These are phyloP conservation scores for Hirsutella thompsonii DNA, from an alignment of 2,329 filamentous ascomycete genomes.

Conservation along the genomic window DNA sequence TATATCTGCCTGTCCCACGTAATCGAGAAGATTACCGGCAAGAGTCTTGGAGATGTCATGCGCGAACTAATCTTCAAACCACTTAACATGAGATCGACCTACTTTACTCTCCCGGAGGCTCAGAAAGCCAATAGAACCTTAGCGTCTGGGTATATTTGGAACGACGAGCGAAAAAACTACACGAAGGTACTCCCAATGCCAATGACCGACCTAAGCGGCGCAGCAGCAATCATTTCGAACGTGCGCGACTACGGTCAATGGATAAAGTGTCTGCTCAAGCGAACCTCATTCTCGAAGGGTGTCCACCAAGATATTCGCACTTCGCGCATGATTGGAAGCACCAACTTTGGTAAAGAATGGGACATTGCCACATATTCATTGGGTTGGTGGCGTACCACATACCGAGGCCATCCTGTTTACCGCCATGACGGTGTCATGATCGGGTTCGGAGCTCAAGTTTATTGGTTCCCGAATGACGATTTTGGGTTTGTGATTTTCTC, in stretches of 20 bases:
- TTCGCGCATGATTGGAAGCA: conserved; percentile 14
- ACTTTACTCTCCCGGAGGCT: conserved; percentile 15
- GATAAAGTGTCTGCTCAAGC: conserved; percentile 31
- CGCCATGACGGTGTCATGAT: conserved; percentile 16
- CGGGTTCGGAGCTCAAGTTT: conserved; percentile 14
- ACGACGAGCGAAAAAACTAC: conserved; percentile 12
- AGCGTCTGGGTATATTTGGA: conserved; percentile 29
- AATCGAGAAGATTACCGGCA: conserved; percentile 25
- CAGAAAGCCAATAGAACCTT: conserved; percentile 14
- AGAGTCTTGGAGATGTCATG: conserved; percentile 25
- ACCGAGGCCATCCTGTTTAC: conserved; percentile 14
- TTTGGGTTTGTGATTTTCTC: conserved; percentile 18
- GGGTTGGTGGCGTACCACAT: conserved; percentile 15
- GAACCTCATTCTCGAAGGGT: conserved; percentile 10
- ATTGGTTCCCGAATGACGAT: conserved; percentile 19
- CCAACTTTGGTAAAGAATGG: neutral
- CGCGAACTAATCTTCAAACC: conserved; percentile 27
- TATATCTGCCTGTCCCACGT: conserved; percentile 30
- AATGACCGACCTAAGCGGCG: conserved; percentile 20
- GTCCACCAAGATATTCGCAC: conserved; percentile 16
- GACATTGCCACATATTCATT: conserved; percentile 15
- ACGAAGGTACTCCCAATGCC: conserved; percentile 13
- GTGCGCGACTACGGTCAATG: conserved; percentile 38
- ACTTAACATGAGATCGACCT: conserved; percentile 31
- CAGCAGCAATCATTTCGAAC: conserved; percentile 29